Percentiles rank a stretch among this genome's conserved stretches.
Evolutionary conservation across 192 early-diverging fungal species (phyloP).

Genomic region (Backusella macrospora): DNA sequence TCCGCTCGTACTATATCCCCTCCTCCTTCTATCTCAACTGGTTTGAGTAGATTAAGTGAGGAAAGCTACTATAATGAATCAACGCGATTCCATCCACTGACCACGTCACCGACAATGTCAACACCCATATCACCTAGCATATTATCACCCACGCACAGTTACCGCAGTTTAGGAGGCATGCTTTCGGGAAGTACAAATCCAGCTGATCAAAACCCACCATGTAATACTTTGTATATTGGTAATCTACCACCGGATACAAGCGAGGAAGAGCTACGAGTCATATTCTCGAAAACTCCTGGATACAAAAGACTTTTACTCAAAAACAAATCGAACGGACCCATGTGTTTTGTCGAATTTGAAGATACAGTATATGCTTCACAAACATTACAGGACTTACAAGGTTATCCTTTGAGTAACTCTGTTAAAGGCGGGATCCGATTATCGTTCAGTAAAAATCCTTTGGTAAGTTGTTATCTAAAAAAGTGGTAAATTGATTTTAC

Average conservation of each 20-base stretch:
- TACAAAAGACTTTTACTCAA: slow-evolving; percentile 91
- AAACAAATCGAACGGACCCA: slow-evolving; percentile 89
- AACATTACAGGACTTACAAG: slow-evolving; percentile 86
- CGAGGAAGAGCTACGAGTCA: slow-evolving; percentile 83
- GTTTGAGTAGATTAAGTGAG: slow-evolving; percentile 7
- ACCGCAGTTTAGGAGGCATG: slow-evolving; percentile 31
- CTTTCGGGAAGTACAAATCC: slow-evolving; percentile 57
- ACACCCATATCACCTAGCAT: slow-evolving; percentile 35
- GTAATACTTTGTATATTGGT: slow-evolving; percentile 98
- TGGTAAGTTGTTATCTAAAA: slow-evolving; percentile 36
- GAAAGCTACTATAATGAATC: slow-evolving; percentile 11
- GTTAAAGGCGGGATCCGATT: slow-evolving; percentile 93
- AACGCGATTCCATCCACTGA: neutral
- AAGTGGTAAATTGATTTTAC: neutral
- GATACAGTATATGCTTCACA: slow-evolving; percentile 89
- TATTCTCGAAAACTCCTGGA: slow-evolving; percentile 80
- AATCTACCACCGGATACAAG: slow-evolving; percentile 90
- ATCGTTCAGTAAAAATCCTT: slow-evolving; percentile 94
- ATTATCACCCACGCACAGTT: slow-evolving; percentile 10
- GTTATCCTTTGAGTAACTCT: slow-evolving; percentile 80
- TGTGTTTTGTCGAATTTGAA: slow-evolving; percentile 99
- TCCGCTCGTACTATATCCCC: slow-evolving; percentile 7
- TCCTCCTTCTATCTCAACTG: neutral
- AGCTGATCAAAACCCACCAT: slow-evolving; percentile 96
- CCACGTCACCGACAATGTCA: neutral